Conservation (phyloP, 2,329 filamentous ascomycete genomes). For the Aspergillaceae sp. region DNA sequence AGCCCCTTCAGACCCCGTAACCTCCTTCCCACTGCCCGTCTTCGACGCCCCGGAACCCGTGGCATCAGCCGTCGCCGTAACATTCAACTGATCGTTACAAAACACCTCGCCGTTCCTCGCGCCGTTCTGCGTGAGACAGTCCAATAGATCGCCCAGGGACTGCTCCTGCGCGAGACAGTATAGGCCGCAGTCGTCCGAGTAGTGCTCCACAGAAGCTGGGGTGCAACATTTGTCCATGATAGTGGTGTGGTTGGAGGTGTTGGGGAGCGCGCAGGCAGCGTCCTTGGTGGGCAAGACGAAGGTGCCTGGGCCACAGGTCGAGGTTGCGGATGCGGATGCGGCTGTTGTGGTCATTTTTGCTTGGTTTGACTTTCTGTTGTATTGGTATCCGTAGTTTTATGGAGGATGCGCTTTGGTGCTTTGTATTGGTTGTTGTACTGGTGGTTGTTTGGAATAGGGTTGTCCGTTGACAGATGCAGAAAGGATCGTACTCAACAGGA, state of each 20-base stretch:
- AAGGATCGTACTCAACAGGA: too few relatives aligned
- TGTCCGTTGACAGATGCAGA: too few relatives aligned
- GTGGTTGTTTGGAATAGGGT: too few relatives aligned
- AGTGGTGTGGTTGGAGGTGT: slow-evolving; percentile 33
- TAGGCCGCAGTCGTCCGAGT: slow-evolving; percentile 42
- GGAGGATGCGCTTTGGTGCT: background rate
- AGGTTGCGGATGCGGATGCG: slow-evolving; percentile 10
- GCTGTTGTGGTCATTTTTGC: slow-evolving; percentile 16
- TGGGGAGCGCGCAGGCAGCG: slow-evolving; percentile 38
- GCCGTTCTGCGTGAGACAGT: slow-evolving; percentile 36
- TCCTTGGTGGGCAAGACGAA: slow-evolving; percentile 40
- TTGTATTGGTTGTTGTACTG: background rate
- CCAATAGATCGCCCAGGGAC: slow-evolving; percentile 24
- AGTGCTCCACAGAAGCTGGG: slow-evolving; percentile 36
- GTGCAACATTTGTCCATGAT: slow-evolving; percentile 42
- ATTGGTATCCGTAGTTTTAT: background rate
- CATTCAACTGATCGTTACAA: slow-evolving; percentile 34
- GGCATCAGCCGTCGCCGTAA: slow-evolving; percentile 30
- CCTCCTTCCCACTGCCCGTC: slow-evolving; percentile 3
- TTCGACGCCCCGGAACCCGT: background rate
- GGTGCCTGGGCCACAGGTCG: slow-evolving; percentile 20
- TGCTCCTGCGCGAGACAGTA: slow-evolving; percentile 43
- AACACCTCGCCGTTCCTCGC: slow-evolving; percentile 35
- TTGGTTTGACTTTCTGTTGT: background rate
- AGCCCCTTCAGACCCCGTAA: too few relatives aligned